These are phyloP conservation scores for Suhomyces canberraensis DNA, from an alignment of 805 yeast species.

Conservation along the genomic window DNA sequence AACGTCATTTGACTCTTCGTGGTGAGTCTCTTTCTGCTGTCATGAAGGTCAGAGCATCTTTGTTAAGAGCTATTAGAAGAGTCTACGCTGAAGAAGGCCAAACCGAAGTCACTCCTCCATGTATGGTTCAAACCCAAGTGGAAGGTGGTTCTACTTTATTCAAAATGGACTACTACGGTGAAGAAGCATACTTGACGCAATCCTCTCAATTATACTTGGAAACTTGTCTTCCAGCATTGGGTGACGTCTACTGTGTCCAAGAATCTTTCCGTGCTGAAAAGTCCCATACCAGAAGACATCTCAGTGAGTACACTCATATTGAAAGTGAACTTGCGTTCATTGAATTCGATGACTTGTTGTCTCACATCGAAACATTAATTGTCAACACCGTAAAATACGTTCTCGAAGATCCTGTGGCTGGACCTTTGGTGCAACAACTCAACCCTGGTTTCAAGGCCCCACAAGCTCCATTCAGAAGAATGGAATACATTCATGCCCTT, in stretches of 20 bases:
- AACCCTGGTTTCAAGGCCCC: conserved; percentile 92
- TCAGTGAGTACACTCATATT: conserved; percentile 94
- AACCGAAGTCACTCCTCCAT: conserved; percentile 96
- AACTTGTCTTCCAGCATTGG: conserved; percentile 92
- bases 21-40: conserved; percentile 93
- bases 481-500: conserved; percentile 87
- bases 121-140: conserved; percentile 99
- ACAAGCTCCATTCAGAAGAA: conserved; percentile 79
- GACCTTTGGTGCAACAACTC: conserved; percentile 83
- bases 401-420: conserved; percentile 86
- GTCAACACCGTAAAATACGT: conserved; percentile 69
- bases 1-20: conserved; percentile 92
- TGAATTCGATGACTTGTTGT: conserved; percentile 78
- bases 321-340: conserved; percentile 92
- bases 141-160: conserved; percentile 98
- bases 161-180: conserved; percentile 91
- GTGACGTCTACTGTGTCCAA: conserved; percentile 96
- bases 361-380: conserved; percentile 80
- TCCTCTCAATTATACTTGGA: conserved; percentile 95
- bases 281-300: conserved; percentile 97
- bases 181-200: conserved; percentile 94
- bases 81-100: conserved; percentile 72
- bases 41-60: conserved; percentile 88
- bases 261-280: conserved; percentile 99
- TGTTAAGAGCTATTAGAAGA: conserved; percentile 70